Evolutionary conservation across 768 basidiomycete genomes (phyloP).

Genomic region (Plicaturopsis crispa): DNA sequence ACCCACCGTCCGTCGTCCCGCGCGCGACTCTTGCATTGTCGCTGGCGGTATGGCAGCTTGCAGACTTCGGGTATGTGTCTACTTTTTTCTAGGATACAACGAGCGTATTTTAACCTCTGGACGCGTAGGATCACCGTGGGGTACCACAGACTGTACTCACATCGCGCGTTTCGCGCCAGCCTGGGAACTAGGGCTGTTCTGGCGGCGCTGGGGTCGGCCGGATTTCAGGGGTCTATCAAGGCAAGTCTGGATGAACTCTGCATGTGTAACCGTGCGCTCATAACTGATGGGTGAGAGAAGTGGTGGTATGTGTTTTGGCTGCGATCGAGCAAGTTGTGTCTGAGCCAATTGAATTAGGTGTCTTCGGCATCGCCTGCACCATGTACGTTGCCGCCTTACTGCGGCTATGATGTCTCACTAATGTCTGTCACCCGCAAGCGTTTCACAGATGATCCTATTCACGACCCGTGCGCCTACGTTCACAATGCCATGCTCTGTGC

Average conservation of each 20-base stretch:
- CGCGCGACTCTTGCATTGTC: slow-evolving; percentile 42
- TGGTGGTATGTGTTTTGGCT: slow-evolving; percentile 42
- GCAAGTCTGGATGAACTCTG: slow-evolving; percentile 29
- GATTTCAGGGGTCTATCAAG: slow-evolving; percentile 78
- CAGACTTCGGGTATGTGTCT: slow-evolving; percentile 62
- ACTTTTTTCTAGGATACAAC: no score
- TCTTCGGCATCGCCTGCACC: slow-evolving; percentile 21
- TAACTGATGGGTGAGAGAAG: no score
- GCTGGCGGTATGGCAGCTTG: slow-evolving; percentile 59
- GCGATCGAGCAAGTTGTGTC: not conserved
- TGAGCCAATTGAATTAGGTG: slow-evolving; percentile 13
- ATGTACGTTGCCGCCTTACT: slow-evolving; percentile 26
- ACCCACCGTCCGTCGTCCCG: slow-evolving; percentile 38
- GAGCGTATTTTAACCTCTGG: slow-evolving; percentile 2
- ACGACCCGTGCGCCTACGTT: slow-evolving; percentile 47
- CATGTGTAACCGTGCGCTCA: no score
- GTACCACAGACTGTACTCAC: slow-evolving; percentile 76
- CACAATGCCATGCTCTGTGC: not conserved
- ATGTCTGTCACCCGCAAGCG: slow-evolving; percentile 30
- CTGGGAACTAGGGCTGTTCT: slow-evolving; percentile 47
- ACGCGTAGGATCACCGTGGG: slow-evolving; percentile 57
- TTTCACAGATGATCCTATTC: slow-evolving; percentile 61
- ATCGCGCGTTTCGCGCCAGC: slow-evolving; percentile 58
- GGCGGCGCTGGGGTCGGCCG: slow-evolving; percentile 62
- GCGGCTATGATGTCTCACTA: not conserved